A percentile compares a stretch with the other conserved stretches of the same genome.
phyloP scores from a whole-genome alignment of 345 rosid genomes.

The Anacardium occidentale region DNA sequence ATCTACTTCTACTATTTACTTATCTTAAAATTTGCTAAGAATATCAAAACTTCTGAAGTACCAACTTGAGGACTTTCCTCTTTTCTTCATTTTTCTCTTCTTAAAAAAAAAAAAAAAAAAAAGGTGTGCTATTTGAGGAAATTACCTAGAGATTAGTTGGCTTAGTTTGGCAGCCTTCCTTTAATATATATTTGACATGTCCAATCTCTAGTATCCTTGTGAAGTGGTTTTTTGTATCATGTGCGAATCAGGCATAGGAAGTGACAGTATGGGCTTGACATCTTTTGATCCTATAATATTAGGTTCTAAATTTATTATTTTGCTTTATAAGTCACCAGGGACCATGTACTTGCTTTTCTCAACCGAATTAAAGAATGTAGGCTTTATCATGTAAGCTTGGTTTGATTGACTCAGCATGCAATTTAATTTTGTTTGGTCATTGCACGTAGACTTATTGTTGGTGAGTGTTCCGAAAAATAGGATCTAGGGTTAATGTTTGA shows the following conservation, averaged over 20 bases:
- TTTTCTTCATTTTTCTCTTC: neutral
- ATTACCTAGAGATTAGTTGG: slow-evolving; percentile 29
- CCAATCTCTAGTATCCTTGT: slow-evolving; percentile 21
- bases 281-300: neutral
- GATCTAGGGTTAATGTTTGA: too few relatives aligned
- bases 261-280: neutral
- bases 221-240: slow-evolving; percentile 26
- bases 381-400: neutral
- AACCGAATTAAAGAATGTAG: neutral
- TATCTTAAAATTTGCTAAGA: slow-evolving; percentile 32
- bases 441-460: too few relatives aligned
- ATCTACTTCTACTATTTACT: slow-evolving; percentile 45
- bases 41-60: slow-evolving; percentile 48
- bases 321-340: slow-evolving; percentile 3
- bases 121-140: slow-evolving; percentile 23
- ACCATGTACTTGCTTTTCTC: neutral
- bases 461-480: too few relatives aligned
- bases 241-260: slow-evolving; percentile 25
- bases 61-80: slow-evolving; percentile 3
- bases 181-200: neutral
- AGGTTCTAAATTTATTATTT: neutral
- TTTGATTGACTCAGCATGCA: neutral
- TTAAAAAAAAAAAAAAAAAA: neutral
- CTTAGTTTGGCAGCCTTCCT: neutral
- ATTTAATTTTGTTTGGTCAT: neutral